Percentiles rank a stretch among this genome's conserved stretches.
Conservation (phyloP, 345 rosid species). For the Boechera stricta region DNA sequence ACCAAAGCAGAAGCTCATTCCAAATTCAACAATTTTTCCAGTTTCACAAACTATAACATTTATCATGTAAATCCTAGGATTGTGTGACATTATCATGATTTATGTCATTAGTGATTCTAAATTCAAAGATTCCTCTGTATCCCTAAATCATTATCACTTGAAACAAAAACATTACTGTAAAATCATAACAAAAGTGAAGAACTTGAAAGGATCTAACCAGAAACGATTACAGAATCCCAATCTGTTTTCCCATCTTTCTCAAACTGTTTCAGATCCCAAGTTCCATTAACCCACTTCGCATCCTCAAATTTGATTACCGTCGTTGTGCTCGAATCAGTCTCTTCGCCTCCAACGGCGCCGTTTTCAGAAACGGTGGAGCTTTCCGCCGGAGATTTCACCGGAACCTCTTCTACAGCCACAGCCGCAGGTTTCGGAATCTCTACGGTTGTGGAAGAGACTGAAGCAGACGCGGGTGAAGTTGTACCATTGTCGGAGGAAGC, state of each 20-base stretch:
- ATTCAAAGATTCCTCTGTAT: background rate
- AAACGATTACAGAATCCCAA: slow-evolving; percentile 96
- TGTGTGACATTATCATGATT: background rate
- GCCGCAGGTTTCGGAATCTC: slow-evolving; percentile 34
- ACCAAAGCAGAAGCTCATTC: slow-evolving; percentile 13
- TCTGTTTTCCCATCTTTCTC: slow-evolving; percentile 67
- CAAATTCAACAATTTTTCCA: background rate
- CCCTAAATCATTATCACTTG: too few species aligned
- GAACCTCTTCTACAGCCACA: slow-evolving; percentile 14
- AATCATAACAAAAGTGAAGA: background rate
- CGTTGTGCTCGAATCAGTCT: slow-evolving; percentile 29
- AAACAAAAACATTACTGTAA: background rate
- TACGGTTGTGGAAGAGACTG: slow-evolving; percentile 46
- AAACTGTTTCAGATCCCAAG: slow-evolving; percentile 92
- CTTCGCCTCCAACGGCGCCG: slow-evolving; percentile 36
- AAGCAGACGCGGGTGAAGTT: slow-evolving; percentile 50
- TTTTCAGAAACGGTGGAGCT: slow-evolving; percentile 40
- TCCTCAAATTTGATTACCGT: slow-evolving; percentile 54
- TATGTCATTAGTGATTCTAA: background rate
- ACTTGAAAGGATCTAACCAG: slow-evolving; percentile 59
- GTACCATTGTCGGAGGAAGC: slow-evolving; percentile 64
- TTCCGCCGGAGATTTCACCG: slow-evolving; percentile 15
- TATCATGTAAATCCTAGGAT: too few species aligned
- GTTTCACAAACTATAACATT: too few species aligned
- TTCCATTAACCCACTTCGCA: slow-evolving; percentile 80